These are phyloP conservation scores for Apiospora malaysiana DNA, from an alignment of 2,329 filamentous ascomycete genomes.

Conservation along the genomic window DNA sequence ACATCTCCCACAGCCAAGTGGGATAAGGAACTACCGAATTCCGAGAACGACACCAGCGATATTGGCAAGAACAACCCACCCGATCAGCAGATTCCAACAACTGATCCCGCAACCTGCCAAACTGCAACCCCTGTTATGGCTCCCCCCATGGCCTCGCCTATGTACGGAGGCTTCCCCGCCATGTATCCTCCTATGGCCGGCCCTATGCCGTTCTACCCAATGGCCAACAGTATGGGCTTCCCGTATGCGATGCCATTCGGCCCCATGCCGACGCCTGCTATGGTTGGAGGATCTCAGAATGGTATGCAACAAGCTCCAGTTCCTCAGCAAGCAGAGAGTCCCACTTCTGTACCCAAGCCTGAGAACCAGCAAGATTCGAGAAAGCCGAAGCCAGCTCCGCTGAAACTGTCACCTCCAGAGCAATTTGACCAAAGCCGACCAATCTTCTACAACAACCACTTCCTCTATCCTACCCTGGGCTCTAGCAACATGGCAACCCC, in stretches of 20 bases:
- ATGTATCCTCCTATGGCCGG: constrained; percentile 37
- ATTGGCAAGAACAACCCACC: constrained; percentile 4
- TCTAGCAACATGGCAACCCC: constrained; percentile 25
- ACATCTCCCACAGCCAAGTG: constrained; percentile 60
- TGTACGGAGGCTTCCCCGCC: constrained; percentile 29
- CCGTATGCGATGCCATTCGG: constrained; percentile 23
- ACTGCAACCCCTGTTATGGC: constrained; percentile 22
- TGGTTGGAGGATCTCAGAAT: constrained; percentile 26
- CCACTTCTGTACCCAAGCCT: constrained; percentile 26
- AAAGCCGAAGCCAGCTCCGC: constrained; percentile 39
- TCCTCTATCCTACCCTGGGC: constrained; percentile 44
- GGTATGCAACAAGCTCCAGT: constrained; percentile 18
- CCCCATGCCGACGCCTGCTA: constrained; percentile 11
- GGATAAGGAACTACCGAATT: constrained; percentile 46
- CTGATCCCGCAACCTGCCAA: constrained; percentile 1
- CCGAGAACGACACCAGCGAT: constrained; percentile 30
- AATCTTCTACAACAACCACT: constrained; percentile 52
- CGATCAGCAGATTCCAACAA: neutral
- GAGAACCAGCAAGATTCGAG: constrained; percentile 35
- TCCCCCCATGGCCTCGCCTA: constrained; percentile 30
- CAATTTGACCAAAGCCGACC: constrained; percentile 54
- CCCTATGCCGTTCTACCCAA: constrained; percentile 36
- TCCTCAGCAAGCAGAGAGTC: constrained; percentile 18
- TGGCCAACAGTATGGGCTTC: constrained; percentile 31
- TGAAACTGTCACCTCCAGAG: constrained; percentile 47